These are phyloP conservation scores for Paraphaeosphaeria minitans DNA, from an alignment of 2,329 filamentous ascomycete species.

Conservation along the genomic window DNA sequence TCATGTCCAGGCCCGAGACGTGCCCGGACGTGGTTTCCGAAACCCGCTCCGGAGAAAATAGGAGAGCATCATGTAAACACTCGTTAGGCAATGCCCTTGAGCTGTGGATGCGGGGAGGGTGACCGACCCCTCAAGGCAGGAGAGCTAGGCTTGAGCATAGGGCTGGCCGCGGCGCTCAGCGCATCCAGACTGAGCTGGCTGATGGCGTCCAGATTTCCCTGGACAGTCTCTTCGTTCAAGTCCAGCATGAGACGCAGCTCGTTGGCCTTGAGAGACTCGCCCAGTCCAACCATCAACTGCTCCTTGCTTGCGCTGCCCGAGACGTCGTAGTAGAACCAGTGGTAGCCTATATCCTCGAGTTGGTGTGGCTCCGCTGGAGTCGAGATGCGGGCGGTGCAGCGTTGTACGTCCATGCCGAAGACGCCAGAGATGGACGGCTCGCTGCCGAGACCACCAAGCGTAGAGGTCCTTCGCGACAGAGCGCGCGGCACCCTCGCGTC, in stretches of 20 bases:
- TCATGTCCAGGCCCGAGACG: background rate
- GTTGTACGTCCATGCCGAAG: slow-evolving; percentile 45
- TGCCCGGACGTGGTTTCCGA: background rate
- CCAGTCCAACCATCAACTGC: slow-evolving; percentile 44
- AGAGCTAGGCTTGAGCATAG: slow-evolving; percentile 42
- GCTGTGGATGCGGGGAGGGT: slow-evolving; percentile 37
- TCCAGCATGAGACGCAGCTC: slow-evolving; percentile 46
- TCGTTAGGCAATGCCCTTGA: slow-evolving; percentile 13
- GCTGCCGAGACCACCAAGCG: slow-evolving; percentile 34
- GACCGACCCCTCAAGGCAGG: slow-evolving; percentile 42
- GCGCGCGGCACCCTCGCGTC: slow-evolving; percentile 40
- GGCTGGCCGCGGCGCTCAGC: slow-evolving; percentile 42
- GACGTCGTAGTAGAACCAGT: slow-evolving; percentile 43
- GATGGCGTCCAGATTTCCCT: slow-evolving; percentile 43
- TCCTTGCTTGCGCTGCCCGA: slow-evolving; percentile 33
- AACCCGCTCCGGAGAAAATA: background rate
- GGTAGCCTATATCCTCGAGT: slow-evolving; percentile 38
- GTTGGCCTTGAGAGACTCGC: slow-evolving; percentile 40
- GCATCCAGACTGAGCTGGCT: slow-evolving; percentile 46
- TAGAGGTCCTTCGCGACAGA: slow-evolving; percentile 32
- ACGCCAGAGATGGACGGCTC: slow-evolving; percentile 42
- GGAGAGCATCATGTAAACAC: background rate
- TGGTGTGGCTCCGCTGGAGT: slow-evolving; percentile 41
- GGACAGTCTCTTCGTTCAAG: slow-evolving; percentile 42
- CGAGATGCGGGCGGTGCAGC: slow-evolving; percentile 36